Conservation (phyloP, 1,284 basidiomycete species). For the Fomitopsis betulina region DNA sequence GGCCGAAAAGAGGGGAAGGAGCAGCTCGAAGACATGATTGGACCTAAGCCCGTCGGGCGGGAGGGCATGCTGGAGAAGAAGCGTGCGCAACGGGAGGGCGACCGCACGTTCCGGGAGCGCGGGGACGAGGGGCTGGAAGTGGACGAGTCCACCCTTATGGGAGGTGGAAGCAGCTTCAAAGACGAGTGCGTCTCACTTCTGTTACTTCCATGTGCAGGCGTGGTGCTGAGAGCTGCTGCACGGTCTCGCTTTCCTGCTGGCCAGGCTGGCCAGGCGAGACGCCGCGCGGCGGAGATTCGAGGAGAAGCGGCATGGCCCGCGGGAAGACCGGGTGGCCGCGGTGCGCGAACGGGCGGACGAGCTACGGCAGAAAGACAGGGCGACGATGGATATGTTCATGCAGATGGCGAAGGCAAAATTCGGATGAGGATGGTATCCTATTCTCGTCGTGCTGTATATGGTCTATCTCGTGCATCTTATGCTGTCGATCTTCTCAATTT, state of each 20-base stretch:
- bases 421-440: conserved; percentile 36
- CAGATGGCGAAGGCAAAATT: conserved; percentile 72
- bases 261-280: conserved; percentile 65
- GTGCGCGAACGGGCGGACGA: conserved; percentile 50
- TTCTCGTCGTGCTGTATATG: neutral
- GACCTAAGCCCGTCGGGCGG: conserved; percentile 65
- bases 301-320: conserved; percentile 36
- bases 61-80: conserved; percentile 79
- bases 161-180: conserved; percentile 69
- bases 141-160: conserved; percentile 66
- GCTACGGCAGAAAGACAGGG: conserved; percentile 68
- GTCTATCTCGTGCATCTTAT: neutral
- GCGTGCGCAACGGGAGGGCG: conserved; percentile 54
- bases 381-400: conserved; percentile 83
- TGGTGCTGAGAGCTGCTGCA: neutral
- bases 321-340: conserved; percentile 43
- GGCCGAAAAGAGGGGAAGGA: conserved; percentile 65
- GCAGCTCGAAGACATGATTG: conserved; percentile 66
- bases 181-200: conserved; percentile 47
- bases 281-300: conserved; percentile 53
- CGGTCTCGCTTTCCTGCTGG: neutral
- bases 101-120: conserved; percentile 60
- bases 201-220: neutral
- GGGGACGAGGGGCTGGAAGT: conserved; percentile 69
- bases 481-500: neutral